Conservation (phyloP, 108 stramenopile genomes). For the Cyclotella baltica region DNA sequence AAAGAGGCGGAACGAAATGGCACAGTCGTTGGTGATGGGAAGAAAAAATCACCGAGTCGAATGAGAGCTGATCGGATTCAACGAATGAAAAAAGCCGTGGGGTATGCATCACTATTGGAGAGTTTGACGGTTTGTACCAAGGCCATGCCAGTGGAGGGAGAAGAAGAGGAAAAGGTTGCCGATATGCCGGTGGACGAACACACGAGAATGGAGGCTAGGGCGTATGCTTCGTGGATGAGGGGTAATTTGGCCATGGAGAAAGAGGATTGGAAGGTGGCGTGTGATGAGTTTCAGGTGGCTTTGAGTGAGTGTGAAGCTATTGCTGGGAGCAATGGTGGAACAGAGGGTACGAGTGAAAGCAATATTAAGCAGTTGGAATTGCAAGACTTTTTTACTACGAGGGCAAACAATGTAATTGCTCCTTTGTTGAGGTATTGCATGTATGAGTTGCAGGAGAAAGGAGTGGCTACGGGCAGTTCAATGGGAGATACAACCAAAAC, state of each 20-base stretch:
- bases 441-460: conserved; percentile 33
- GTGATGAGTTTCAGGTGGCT: conserved; percentile 61
- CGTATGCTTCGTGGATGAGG: conserved; percentile 81
- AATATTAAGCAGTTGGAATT: conserved; percentile 58
- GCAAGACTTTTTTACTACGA: conserved; percentile 74
- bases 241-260: conserved; percentile 62
- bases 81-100: conserved; percentile 70
- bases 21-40: conserved; percentile 4
- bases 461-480: conserved; percentile 19
- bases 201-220: conserved; percentile 65
- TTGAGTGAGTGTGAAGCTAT: conserved; percentile 43
- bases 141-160: not conserved
- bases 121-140: conserved; percentile 25
- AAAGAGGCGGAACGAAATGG: conserved; percentile 32
- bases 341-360: conserved; percentile 5
- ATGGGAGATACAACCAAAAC: conserved; percentile 19
- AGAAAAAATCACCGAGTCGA: conserved; percentile 33
- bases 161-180: not conserved
- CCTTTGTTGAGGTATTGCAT: conserved; percentile 80
- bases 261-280: conserved; percentile 52
- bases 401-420: conserved; percentile 73
- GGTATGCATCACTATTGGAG: conserved; percentile 58
- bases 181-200: conserved; percentile 47
- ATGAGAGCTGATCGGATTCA: conserved; percentile 52
- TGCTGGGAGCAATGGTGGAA: conserved; percentile 7